Base-by-base conservation (phyloP, 495 filamentous ascomycete species). In the Penicillium lagena region DNA sequence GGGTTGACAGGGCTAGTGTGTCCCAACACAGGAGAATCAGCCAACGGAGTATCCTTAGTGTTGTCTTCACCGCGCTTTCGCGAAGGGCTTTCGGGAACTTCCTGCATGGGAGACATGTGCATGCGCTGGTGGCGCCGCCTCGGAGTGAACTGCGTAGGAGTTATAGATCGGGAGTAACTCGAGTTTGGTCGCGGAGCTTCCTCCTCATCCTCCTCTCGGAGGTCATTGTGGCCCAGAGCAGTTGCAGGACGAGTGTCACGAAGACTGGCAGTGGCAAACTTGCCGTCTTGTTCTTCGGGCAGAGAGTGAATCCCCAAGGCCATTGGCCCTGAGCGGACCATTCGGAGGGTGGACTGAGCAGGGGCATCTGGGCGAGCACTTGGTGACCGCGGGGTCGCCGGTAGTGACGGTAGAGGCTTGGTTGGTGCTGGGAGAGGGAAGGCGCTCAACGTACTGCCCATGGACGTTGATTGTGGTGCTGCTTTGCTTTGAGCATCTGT, bases 381-480 rank as follows among this genome's bases (percentile, higher is more conserved):
- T 7, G 34, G 29, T 9, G 39, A 31, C 13, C 46, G 31, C 4
- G 31, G 42, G 12, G 43, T 29, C 30, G 59, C 49, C 1, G 67
- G 67, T 9, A 68, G 47, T 7, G 56, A 60, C 42, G 67, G 67
- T 7, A 71, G 34, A 9, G 67, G 64, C 17, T 45, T 57, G 13
- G 55, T 66, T 8, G 67, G 67, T 36, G 66, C 66, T 7, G 67
- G 67, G 4, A 69, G 55, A 42, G 67, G 67, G 30, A 71, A 71
- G 12, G 63, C 60, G 29, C 66, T 46, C 12, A 71, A 55, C 1
- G 65, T 52, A 15, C 56, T 55, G 22, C 22, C 22, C 49, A 63
- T 47, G 1, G 62, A 54, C 22, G 64, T 39, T 0, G 67, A 63
- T 2, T 51, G 34, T 7, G 58, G 55, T 22, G 60, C 61, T 36